phyloP scores from a whole-genome alignment of 2,329 filamentous ascomycete genomes.

The Colletotrichum karsti region DNA sequence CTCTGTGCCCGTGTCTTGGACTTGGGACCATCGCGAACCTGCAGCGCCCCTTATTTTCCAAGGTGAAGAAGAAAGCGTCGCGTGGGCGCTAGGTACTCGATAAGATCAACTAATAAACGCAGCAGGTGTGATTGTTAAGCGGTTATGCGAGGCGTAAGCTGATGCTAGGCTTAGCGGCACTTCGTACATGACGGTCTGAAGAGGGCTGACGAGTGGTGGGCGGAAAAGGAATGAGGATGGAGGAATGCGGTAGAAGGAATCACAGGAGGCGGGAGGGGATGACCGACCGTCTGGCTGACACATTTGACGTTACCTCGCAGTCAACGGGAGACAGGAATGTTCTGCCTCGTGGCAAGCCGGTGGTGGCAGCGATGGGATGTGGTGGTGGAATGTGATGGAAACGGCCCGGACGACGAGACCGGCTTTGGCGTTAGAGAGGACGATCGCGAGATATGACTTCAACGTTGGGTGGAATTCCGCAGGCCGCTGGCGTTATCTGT shows the following conservation, averaged over 20 bases:
- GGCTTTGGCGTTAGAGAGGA: slow-evolving; percentile 1
- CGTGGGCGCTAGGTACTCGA: not conserved
- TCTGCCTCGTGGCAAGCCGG: slow-evolving; percentile 19
- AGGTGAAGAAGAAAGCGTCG: not conserved
- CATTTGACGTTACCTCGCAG: slow-evolving; percentile 1
- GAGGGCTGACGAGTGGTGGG: not conserved
- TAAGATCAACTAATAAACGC: not conserved
- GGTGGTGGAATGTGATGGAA: slow-evolving; percentile 17
- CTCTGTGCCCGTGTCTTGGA: slow-evolving; percentile 4
- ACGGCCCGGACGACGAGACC: slow-evolving; percentile 6
- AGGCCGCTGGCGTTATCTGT: not conserved
- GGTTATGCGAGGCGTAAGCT: too few relatives aligned
- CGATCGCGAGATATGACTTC: not conserved
- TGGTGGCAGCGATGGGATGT: slow-evolving; percentile 7
- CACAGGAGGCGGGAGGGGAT: not conserved
- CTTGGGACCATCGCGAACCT: not conserved
- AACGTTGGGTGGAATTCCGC: slow-evolving; percentile 10
- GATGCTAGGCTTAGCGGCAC: too few relatives aligned
- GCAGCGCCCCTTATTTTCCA: not conserved
- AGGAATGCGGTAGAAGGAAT: slow-evolving; percentile 9
- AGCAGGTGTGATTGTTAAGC: too few relatives aligned
- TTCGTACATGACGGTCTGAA: too few relatives aligned
- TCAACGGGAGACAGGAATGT: not conserved
- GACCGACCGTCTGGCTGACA: slow-evolving; percentile 2
- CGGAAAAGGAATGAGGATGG: not conserved